Base-by-base conservation (phyloP, 768 basidiomycete species). In the Auriscalpium microsporum region DNA sequence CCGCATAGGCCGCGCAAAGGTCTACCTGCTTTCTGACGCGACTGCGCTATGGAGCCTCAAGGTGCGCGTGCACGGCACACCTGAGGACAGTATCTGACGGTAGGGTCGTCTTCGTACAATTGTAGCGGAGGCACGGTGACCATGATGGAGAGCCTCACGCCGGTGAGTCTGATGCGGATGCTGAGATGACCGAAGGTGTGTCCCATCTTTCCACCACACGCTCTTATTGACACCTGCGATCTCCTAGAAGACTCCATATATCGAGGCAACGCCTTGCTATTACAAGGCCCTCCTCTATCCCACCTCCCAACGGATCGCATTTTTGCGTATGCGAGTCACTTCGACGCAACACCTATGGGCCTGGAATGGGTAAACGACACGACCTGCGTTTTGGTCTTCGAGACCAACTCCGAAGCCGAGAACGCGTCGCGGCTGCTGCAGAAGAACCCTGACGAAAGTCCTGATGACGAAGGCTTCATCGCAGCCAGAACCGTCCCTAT, bases 291-390 rank as follows among this genome's bases (percentile, higher is more conserved):
- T 8, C 87, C 90, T 0, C 87, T 93, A 55, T 75, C 83, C 4
- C 79, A 84, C 62, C 78, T 93, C 9, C 81, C 87, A 21, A 93
- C 90, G 3, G 74, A 80, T 3, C 79, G 86, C 40, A 76, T 93
- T 52, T 92, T 92, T 64, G 89, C 85, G 0, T 93, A 92, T 62
- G 83, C 84, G 35, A 86, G 82, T 1, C 85, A 91, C 61, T 90
- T 87, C 63, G 84, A 87, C 48, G 76, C 82, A 0, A 74, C 78
- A 17, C 90, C 90, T 0, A 76, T 89, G 58, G 90, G 78, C 8
- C 72, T 93, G 8, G 90, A 93, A 71, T 93, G 90, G 90, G 78
- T 93, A 17, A 83, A 90, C 67, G 90, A 93, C 70, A 84, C 73
- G 21, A 90, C 86, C 23, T 91, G 88, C 62, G 78, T 93, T 4